phyloP scores from a whole-genome alignment of 768 basidiomycete species.

The Lyophyllum shimeji region DNA sequence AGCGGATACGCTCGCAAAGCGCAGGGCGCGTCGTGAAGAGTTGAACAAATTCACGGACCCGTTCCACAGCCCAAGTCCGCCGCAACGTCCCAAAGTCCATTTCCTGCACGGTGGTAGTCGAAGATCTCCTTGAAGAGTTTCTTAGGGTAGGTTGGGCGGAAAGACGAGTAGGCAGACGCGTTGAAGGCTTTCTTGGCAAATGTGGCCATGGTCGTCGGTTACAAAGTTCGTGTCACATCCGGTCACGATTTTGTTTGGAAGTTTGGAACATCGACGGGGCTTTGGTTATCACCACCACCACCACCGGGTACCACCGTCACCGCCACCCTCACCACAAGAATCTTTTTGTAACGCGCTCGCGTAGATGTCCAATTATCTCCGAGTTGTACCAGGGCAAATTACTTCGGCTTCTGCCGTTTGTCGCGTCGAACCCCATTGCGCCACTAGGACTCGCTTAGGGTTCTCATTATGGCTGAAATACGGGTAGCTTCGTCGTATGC shows the following conservation, averaged over 20 bases:
- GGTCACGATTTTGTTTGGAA: neutral
- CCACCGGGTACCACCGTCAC: neutral
- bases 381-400: too few relatives aligned
- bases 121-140: constrained; percentile 64
- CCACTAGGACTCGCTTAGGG: too few relatives aligned
- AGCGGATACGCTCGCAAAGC: neutral
- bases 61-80: constrained; percentile 85
- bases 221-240: neutral
- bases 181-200: constrained; percentile 75
- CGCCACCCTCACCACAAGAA: neutral
- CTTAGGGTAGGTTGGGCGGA: constrained; percentile 72
- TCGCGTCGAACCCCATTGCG: too few relatives aligned
- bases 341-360: too few relatives aligned
- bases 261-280: too few relatives aligned
- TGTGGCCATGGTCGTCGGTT: constrained; percentile 58
- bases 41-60: constrained; percentile 41
- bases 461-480: neutral
- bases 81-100: constrained; percentile 50
- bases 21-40: too few relatives aligned
- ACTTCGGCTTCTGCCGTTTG: too few relatives aligned
- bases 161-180: constrained; percentile 62
- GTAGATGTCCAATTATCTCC: too few relatives aligned
- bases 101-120: constrained; percentile 45
- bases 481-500: neutral
- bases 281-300: too few relatives aligned